A percentile compares a stretch with the other conserved stretches of the same genome.
These are phyloP conservation scores for Fusarium penzigii DNA, from an alignment of 2,329 filamentous ascomycete species.

Conservation along the genomic window DNA sequence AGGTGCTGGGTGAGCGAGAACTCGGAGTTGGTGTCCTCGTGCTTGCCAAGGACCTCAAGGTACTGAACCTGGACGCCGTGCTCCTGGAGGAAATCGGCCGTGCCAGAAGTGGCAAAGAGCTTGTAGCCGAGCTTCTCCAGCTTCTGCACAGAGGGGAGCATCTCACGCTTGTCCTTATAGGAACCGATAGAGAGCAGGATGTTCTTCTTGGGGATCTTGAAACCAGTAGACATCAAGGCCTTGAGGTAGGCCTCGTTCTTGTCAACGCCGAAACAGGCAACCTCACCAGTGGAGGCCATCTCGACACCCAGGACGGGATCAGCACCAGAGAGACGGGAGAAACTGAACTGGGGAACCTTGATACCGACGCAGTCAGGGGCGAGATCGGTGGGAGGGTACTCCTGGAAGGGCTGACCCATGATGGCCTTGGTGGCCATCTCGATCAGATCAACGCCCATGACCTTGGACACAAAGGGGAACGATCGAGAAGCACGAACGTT, in stretches of 20 bases:
- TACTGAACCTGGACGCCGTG: slow-evolving; percentile 74
- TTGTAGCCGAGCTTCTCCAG: slow-evolving; percentile 92
- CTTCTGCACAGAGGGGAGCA: slow-evolving; percentile 82
- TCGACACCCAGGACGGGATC: slow-evolving; percentile 98
- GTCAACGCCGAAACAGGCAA: slow-evolving; percentile 97
- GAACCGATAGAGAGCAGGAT: slow-evolving; percentile 90
- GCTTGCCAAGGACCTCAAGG: slow-evolving; percentile 94
- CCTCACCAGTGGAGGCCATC: slow-evolving; percentile 96
- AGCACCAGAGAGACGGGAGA: slow-evolving; percentile 95
- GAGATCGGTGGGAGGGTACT: slow-evolving; percentile 82
- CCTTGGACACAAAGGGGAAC: slow-evolving; percentile 98
- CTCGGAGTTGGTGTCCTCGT: slow-evolving; percentile 87
- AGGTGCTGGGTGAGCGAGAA: slow-evolving; percentile 90
- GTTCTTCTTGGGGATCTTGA: slow-evolving; percentile 94
- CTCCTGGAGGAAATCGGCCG: slow-evolving; percentile 86
- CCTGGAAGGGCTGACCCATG: slow-evolving; percentile 81
- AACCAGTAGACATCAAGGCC: slow-evolving; percentile 96
- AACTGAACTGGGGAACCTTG: slow-evolving; percentile 98
- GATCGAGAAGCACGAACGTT: slow-evolving; percentile 96
- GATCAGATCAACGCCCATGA: slow-evolving; percentile 95
- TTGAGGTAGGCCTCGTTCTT: slow-evolving; percentile 97
- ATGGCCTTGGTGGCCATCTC: slow-evolving; percentile 93
- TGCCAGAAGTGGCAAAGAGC: slow-evolving; percentile 78
- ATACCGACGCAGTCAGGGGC: slow-evolving; percentile 93
- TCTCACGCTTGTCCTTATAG: slow-evolving; percentile 73